These are phyloP conservation scores for Colletotrichum tofieldiae DNA, from an alignment of 2,329 filamentous ascomycete species.

Conservation along the genomic window DNA sequence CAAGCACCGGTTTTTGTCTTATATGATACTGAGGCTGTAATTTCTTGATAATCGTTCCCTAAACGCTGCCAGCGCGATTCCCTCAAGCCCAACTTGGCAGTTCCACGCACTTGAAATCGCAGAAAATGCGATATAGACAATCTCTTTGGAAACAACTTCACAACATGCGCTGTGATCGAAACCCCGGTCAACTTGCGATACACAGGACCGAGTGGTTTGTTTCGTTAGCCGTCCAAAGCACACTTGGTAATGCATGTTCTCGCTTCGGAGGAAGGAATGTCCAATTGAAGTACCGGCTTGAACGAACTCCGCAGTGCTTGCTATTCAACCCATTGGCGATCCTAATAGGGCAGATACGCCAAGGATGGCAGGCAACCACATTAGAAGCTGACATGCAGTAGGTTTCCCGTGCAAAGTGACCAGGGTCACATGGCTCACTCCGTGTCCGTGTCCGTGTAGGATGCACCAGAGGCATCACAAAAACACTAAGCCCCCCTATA, in stretches of 20 bases:
- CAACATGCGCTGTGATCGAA: too few species aligned
- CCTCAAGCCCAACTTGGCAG: too few species aligned
- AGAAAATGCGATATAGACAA: too few species aligned
- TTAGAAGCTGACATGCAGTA: constrained; percentile 9
- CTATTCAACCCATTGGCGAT: constrained; percentile 6
- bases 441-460: constrained; percentile 26
- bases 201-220: too few species aligned
- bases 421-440: neutral
- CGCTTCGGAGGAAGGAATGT: neutral
- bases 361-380: constrained; percentile 27
- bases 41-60: too few species aligned
- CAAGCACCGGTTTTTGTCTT: too few species aligned
- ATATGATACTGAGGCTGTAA: too few species aligned
- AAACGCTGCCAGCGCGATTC: too few species aligned
- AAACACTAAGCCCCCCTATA: neutral
- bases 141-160: too few species aligned
- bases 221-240: too few species aligned
- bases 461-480: neutral
- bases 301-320: neutral
- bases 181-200: too few species aligned
- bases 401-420: neutral
- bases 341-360: neutral
- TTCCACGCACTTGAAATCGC: too few species aligned
- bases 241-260: constrained; percentile 6
- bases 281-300: neutral